Conservation (phyloP, 2,329 filamentous ascomycete species). For the Nemania sp. region DNA sequence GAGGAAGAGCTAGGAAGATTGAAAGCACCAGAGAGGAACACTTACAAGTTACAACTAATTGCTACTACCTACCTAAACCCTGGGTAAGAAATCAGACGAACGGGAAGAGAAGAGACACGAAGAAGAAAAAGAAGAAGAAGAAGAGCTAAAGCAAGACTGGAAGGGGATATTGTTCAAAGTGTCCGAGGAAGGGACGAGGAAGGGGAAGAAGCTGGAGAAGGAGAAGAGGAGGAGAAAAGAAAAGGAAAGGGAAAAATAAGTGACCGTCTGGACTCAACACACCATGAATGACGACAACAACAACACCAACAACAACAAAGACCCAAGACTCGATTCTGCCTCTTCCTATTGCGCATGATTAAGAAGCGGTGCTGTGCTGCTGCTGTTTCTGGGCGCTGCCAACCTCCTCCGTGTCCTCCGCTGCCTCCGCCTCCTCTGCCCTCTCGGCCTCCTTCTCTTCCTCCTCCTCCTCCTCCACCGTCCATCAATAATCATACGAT, state of each 20-base stretch:
- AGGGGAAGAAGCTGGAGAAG: background rate
- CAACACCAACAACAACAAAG: background rate
- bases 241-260: background rate
- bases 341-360: background rate
- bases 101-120: background rate
- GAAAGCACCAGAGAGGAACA: background rate
- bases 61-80: too few relatives aligned
- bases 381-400: background rate
- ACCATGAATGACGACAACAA: too few relatives aligned
- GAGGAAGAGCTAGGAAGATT: conserved; percentile 2
- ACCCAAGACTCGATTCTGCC: background rate
- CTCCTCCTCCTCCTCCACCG: conserved; percentile 8
- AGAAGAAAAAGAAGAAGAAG: background rate
- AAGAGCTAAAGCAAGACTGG: background rate
- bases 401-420: too few relatives aligned
- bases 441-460: too few relatives aligned
- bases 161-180: background rate
- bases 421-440: too few relatives aligned
- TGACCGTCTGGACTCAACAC: background rate
- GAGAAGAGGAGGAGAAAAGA: background rate
- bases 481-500: background rate
- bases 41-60: too few relatives aligned
- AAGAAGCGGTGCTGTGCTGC: background rate
- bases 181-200: background rate
- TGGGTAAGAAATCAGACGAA: conserved; percentile 1